A percentile compares a stretch with the other conserved stretches of the same genome.
Conservation (phyloP, 805 yeast genomes). For the Blastobotrys terrestris region DNA sequence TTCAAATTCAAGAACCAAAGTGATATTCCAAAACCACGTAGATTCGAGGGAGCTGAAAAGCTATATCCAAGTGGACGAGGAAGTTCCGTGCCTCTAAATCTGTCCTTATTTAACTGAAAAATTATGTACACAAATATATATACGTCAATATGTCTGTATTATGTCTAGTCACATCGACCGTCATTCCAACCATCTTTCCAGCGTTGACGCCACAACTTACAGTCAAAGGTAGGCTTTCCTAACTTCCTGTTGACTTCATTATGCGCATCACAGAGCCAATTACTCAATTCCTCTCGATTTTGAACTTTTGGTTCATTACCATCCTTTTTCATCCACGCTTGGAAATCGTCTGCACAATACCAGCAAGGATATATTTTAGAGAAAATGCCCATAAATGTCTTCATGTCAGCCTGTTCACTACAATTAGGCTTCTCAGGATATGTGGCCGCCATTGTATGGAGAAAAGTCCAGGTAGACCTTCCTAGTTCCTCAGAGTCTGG, state of each 20-base stretch:
- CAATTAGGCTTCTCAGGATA: slow-evolving; percentile 67
- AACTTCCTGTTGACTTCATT: slow-evolving; percentile 83
- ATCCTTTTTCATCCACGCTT: slow-evolving; percentile 45
- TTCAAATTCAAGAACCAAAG: slow-evolving; percentile 61
- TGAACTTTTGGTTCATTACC: slow-evolving; percentile 39
- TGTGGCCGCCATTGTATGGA: slow-evolving; percentile 84
- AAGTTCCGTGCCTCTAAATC: slow-evolving; percentile 77
- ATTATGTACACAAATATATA: slow-evolving; percentile 8
- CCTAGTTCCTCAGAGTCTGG: slow-evolving; percentile 83
- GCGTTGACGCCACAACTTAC: slow-evolving; percentile 83
- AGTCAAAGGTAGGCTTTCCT: slow-evolving; percentile 82
- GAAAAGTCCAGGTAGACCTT: slow-evolving; percentile 82
- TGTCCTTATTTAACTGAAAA: slow-evolving; percentile 35
- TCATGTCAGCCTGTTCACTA: slow-evolving; percentile 64
- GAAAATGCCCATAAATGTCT: slow-evolving; percentile 60
- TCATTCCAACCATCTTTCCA: slow-evolving; percentile 95
- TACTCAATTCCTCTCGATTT: slow-evolving; percentile 69
- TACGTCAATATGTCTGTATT: neutral
- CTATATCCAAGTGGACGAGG: slow-evolving; percentile 96
- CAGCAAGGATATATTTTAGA: slow-evolving; percentile 87
- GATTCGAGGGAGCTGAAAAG: slow-evolving; percentile 62
- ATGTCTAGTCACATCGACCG: slow-evolving; percentile 40
- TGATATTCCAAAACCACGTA: slow-evolving; percentile 84
- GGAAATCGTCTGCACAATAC: slow-evolving; percentile 86
- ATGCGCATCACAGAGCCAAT: slow-evolving; percentile 94